A percentile compares a stretch with the other conserved stretches of the same genome.
Conservation (phyloP, 768 basidiomycete genomes). For the Leccinum broughii region DNA sequence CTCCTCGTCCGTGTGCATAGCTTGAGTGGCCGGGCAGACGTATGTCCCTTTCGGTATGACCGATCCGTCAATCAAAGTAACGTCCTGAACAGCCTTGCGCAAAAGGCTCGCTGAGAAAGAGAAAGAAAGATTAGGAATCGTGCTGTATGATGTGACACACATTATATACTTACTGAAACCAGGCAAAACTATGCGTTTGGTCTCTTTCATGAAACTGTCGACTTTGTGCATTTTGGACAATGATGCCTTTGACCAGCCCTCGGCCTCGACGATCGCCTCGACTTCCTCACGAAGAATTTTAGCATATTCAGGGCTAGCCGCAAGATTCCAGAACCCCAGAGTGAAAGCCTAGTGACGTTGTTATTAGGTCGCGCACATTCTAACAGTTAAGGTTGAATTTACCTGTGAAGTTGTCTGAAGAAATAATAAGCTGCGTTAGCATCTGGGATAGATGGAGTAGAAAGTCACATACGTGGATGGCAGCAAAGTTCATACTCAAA, state of each 20-base stretch:
- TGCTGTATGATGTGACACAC: neutral
- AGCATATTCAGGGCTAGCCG: neutral
- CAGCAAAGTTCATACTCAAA: constrained; percentile 24
- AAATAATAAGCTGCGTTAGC: too few relatives aligned
- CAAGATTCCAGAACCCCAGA: neutral
- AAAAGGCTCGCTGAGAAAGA: neutral
- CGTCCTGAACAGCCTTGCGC: neutral
- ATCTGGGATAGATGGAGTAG: neutral
- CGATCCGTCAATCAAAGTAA: neutral
- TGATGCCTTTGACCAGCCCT: neutral
- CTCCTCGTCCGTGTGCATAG: neutral
- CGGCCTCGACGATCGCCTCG: neutral
- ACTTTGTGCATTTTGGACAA: neutral
- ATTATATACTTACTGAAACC: neutral
- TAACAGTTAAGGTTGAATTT: neutral
- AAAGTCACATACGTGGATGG: constrained; percentile 18
- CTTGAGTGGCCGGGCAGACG: neutral
- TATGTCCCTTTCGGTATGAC: neutral
- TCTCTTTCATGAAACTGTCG: neutral
- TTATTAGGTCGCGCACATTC: neutral
- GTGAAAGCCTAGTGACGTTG: neutral
- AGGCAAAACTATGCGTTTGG: neutral
- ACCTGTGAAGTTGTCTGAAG: neutral
- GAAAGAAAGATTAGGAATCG: neutral
- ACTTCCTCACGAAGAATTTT: neutral